Base-by-base conservation (phyloP, 371 early-diverging fungal species). In the Actinomortierella ambigua region DNA sequence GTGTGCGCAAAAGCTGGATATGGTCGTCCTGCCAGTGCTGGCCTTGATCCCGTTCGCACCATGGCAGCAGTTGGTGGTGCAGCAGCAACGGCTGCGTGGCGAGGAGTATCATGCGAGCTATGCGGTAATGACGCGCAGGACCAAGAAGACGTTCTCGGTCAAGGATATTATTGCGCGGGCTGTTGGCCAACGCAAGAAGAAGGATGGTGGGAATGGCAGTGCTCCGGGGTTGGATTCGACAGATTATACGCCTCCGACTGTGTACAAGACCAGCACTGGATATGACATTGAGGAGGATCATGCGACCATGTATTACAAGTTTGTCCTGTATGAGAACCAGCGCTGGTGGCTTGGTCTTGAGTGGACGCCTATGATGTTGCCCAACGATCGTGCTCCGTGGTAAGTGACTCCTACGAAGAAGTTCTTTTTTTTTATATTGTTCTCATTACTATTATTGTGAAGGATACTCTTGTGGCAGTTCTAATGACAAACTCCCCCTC, bases 361-460 rank as follows among this genome's bases (percentile, higher is more conserved):
- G 11, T 79, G 79, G 79, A 79, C 79, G 2, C 75, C 79, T 3
- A 79, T 71, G 73, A 69, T 79, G 75, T 67, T 79, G 6, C 77
- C 77, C 18, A 79, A 77, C 50, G 79, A 79, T 43, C 77, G 79
- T 41, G 62, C 79, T 5, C 66, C 79, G 50, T 79, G 79, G 79
- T 78, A 71, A 55, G 40, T 26, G 11, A 8, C 15, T 4, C 8
- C 6, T 49, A 17, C 6, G 48, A n/a, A n/a, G n/a, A n/a, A n/a
- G n/a, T 0, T 14, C 18, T 2, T 22, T 51, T n/a, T 34, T 17
- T 27, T 18, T 28, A 28, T 28, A 6, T 18, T 46, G 46, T 46
- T 4, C 17, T 22, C 3, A 17, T 6, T 22, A 3, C 46, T 17
- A 46, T 8, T 15, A 17, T 46, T 18, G 5, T 17, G 4, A 22